These are phyloP conservation scores for Cyberlindnera misumaiensis DNA, from an alignment of 805 yeast genomes.

Conservation along the genomic window DNA sequence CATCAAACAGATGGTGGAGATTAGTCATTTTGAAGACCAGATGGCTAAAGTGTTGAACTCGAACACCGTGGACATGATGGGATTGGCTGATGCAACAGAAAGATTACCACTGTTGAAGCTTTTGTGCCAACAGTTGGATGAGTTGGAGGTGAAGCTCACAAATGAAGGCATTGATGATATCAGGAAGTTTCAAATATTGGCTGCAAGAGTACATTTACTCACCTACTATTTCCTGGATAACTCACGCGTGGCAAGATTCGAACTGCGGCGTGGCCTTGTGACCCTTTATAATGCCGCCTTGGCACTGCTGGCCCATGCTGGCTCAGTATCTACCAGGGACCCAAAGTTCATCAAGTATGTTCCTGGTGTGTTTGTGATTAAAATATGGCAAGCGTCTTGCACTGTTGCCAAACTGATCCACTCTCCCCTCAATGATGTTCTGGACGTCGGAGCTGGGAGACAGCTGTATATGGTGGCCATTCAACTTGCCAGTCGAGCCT, in stretches of 20 bases:
- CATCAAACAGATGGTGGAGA: conserved; percentile 70
- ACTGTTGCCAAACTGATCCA: conserved; percentile 74
- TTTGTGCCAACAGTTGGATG: conserved; percentile 65
- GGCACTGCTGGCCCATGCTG: conserved; percentile 60
- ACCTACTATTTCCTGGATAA: conserved; percentile 76
- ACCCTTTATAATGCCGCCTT: conserved; percentile 76
- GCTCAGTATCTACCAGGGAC: conserved; percentile 51
- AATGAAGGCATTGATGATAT: conserved; percentile 53
- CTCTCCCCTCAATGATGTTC: conserved; percentile 57
- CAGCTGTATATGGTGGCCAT: conserved; percentile 63
- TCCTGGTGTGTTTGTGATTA: conserved; percentile 76
- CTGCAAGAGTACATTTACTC: conserved; percentile 74
- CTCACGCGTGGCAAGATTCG: conserved; percentile 35
- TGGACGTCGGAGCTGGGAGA: conserved; percentile 70
- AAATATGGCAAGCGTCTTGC: conserved; percentile 89
- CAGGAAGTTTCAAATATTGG: conserved; percentile 58
- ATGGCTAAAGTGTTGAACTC: conserved; percentile 70
- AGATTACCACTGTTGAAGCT: conserved; percentile 69
- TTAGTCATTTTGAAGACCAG: conserved; percentile 82
- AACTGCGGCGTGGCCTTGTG: conserved; percentile 65
- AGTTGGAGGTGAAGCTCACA: conserved; percentile 55
- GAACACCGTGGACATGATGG: conserved; percentile 59
- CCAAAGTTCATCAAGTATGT: conserved; percentile 63
- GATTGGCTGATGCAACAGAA: conserved; percentile 61
- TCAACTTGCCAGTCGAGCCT: conserved; percentile 64